Base-by-base conservation (phyloP, 371 early-diverging fungal genomes). In the Mortierella sp. region DNA sequence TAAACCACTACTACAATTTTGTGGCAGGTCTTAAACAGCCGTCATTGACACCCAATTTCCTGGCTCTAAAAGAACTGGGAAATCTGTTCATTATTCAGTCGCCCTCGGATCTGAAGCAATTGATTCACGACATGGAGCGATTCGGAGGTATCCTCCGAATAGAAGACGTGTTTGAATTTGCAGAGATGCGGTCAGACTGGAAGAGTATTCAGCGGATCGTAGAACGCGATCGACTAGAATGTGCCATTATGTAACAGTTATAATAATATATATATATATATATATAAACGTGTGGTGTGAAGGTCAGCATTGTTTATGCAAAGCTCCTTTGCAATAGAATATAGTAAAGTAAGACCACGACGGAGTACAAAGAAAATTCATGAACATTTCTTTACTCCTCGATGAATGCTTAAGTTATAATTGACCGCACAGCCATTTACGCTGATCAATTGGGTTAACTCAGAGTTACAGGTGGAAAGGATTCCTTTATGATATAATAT, bases 151-250 rank as follows among this genome's bases (percentile, higher is more conserved):
- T 94, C 11, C 87, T 97, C 80, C 88, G 95, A 48, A 81, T 92
- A 2, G 98, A 97, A 79, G 98, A 98, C 78, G 88, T 97, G 19
- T 94, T 95, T 69, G 98, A 98, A 80, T 93, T 97, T 81, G 92
- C 97, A 58, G 91, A 92, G 47, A 89, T 93, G 65, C 87, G 98
- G 47, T 92, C 94, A 48, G 98, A 98, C 77, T 97, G 95, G 88
- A 90, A 93, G 60, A 81, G 88, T 65, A 96, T 98, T 57, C 91
- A 94, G 61, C 90, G 92, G 70, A 90, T 90, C 32, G 96, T 98
- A 21, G 97, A 97, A 77, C 86, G 87, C n/a, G 92, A 92, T 69
- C 87, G 89, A 72, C 86, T 88, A 6, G 91, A 91, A 50, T 92
- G 92, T 75, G 77, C 67, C 52, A 82, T 92, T 67, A 92, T 91